Conservation (phyloP, 345 rosid species). For the Geranium brycei region DNA sequence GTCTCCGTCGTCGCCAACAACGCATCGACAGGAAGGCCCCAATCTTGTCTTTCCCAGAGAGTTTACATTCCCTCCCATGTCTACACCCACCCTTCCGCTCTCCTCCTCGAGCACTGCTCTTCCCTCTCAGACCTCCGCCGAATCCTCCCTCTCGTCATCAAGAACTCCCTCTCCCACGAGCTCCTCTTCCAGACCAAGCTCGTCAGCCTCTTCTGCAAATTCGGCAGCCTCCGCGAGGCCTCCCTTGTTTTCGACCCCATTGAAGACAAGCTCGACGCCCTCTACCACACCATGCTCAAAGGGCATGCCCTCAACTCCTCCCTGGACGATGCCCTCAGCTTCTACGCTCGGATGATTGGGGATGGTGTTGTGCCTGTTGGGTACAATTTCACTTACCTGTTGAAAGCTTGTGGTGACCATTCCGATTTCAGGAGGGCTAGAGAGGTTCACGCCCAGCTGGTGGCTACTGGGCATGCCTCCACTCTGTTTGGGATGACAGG, state of each 20-base stretch:
- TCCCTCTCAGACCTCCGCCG: conserved; percentile 44
- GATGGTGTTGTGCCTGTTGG: conserved; percentile 47
- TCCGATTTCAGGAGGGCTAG: conserved; percentile 42
- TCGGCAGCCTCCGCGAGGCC: conserved; percentile 51
- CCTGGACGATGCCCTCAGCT: conserved; percentile 30
- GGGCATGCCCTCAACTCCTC: conserved; percentile 49
- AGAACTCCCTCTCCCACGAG: conserved; percentile 46
- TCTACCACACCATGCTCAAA: conserved; percentile 74
- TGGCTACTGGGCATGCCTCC: conserved; percentile 44
- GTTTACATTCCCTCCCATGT: conserved; percentile 46
- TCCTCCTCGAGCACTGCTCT: conserved; percentile 59
- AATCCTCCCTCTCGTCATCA: conserved; percentile 52
- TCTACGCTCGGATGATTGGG: conserved; percentile 50
- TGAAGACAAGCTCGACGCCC: conserved; percentile 42
- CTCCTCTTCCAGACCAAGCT: conserved; percentile 67
- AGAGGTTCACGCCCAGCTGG: conserved; percentile 63
- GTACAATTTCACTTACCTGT: conserved; percentile 60
- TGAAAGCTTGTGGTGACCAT: conserved; percentile 56
- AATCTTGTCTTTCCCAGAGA: conserved; percentile 29
- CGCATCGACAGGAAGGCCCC: too few species aligned
- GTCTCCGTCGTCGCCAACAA: too few species aligned
- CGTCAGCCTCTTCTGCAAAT: conserved; percentile 60
- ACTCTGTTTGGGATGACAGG: conserved; percentile 63
- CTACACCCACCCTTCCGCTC: conserved; percentile 65
- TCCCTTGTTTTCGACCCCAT: conserved; percentile 58